Percentiles rank a stretch among this genome's conserved stretches.
Conservation (phyloP, 495 filamentous ascomycete species). For the Talaromyces borbonicus region DNA sequence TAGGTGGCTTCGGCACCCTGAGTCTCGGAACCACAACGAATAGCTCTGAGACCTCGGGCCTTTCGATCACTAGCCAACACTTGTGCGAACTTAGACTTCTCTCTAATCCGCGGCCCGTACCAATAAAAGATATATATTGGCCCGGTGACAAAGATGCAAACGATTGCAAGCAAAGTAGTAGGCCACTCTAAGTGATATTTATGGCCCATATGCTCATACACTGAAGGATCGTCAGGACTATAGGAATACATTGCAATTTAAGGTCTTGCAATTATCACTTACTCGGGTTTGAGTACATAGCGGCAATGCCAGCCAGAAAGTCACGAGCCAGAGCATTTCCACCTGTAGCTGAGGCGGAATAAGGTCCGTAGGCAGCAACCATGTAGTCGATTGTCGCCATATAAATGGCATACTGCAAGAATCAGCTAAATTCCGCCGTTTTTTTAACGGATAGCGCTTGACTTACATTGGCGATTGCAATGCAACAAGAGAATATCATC, state of each 20-base stretch:
- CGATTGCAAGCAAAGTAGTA: constrained; percentile 30
- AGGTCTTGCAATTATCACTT: neutral
- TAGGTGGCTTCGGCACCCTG: constrained; percentile 4
- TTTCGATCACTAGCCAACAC: constrained; percentile 6
- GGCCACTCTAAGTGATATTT: constrained; percentile 31
- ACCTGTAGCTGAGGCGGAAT: constrained; percentile 62
- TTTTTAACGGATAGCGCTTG: neutral
- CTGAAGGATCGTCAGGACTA: neutral
- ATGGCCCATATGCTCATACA: constrained; percentile 25
- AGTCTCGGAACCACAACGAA: constrained; percentile 6
- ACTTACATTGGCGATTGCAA: constrained; percentile 45
- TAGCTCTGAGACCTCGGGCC: neutral
- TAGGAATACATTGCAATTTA: neutral
- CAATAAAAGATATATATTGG: constrained; percentile 42
- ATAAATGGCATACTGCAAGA: constrained; percentile 43
- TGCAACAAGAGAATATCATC: constrained; percentile 43
- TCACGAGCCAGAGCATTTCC: constrained; percentile 42
- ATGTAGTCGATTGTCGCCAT: constrained; percentile 74
- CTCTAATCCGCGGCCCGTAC: constrained; percentile 37
- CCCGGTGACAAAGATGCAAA: constrained; percentile 33
- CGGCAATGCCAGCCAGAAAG: constrained; percentile 25
- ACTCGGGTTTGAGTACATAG: constrained; percentile 23
- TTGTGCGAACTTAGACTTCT: constrained; percentile 35
- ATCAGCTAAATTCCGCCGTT: constrained; percentile 9
- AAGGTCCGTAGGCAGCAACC: constrained; percentile 61